Base-by-base conservation (phyloP, 345 rosid genomes). In the Eucalyptus tenuipes region DNA sequence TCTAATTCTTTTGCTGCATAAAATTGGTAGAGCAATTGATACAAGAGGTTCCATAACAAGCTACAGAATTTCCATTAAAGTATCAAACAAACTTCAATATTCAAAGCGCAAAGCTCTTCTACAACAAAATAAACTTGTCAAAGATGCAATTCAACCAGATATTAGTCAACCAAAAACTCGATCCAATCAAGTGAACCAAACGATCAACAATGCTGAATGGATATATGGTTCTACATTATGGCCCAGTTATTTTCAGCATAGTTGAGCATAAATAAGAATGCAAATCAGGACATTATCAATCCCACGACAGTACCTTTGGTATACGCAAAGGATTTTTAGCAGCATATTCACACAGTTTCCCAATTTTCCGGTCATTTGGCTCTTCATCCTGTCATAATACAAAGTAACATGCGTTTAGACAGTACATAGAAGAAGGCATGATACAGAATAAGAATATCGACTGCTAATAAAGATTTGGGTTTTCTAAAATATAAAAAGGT, bases 321-420 rank as follows among this genome's bases (percentile, higher is more conserved):
- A 98, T 94, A 85, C 99, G 98, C 89, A 98, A 90, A 88, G 99
- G 97, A 87, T 98, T 97, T 92, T 93, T 98, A 85, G 95, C 92
- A 89, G 97, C 99, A 92, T 98, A 98, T 90, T 98, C 99, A 91
- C 99, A 98, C 47, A 98, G 94, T 92, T 96, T 98, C 88, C 95
- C 96, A 37, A 98, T 97, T 93, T 93, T 97, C 89, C 99, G 92
- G 84, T 97, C 99, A 93, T 96, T 97, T 53, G 96, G 97, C 87
- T 94, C 99, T 91, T 97, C 99, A 29, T 94, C 99, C 99, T 98
- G 92, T 89, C 91, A 93, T 86, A 88, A 86, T 52, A 86, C 85
- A 86, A 87, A 40, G 84, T 44, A 5, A 37, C 47, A 22, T 75
- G 14, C 9, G 1, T 37, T 75, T 64, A 64, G 84, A 40, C 47